Evolutionary conservation across 2,329 filamentous ascomycete species (phyloP).

Genomic region (Fulvia fulva): DNA sequence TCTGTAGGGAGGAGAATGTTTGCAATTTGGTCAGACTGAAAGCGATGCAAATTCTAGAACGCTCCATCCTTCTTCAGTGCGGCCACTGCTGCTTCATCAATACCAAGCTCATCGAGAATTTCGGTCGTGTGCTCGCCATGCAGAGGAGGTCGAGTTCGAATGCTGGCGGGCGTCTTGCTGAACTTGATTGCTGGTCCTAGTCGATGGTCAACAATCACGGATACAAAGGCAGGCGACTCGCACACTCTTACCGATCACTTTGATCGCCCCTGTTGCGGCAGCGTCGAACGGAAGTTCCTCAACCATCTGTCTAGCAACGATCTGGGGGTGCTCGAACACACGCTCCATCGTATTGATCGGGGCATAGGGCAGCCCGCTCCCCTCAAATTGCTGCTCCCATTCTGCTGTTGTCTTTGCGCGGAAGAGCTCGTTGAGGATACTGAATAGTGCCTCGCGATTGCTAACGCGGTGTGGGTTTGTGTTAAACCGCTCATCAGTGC

Average conservation of each 20-base stretch:
- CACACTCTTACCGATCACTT: conserved; percentile 19
- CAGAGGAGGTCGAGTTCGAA: background rate
- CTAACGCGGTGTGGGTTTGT: conserved; percentile 22
- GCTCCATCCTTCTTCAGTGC: background rate
- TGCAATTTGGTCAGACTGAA: too few species aligned
- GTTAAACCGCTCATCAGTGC: conserved; percentile 21
- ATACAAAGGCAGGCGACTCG: background rate
- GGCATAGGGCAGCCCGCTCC: conserved; percentile 41
- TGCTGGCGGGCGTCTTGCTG: conserved; percentile 1
- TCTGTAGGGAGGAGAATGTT: too few species aligned
- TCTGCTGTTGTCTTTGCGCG: conserved; percentile 33
- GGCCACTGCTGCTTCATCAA: background rate
- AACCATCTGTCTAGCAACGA: conserved; percentile 29
- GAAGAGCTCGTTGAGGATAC: conserved; percentile 33
- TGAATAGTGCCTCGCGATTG: conserved; percentile 28
- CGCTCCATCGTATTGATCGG: conserved; percentile 42
- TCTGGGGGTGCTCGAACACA: conserved; percentile 41
- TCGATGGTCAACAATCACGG: background rate
- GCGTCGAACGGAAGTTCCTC: conserved; percentile 18
- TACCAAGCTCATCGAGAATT: background rate
- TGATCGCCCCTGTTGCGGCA: conserved; percentile 23
- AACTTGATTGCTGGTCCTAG: conserved; percentile 3
- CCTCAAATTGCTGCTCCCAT: conserved; percentile 38
- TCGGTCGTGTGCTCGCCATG: conserved; percentile 3
- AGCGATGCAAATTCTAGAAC: too few species aligned